phyloP scores from a whole-genome alignment of 345 rosid genomes.

The Cardiospermum halicacabum region DNA sequence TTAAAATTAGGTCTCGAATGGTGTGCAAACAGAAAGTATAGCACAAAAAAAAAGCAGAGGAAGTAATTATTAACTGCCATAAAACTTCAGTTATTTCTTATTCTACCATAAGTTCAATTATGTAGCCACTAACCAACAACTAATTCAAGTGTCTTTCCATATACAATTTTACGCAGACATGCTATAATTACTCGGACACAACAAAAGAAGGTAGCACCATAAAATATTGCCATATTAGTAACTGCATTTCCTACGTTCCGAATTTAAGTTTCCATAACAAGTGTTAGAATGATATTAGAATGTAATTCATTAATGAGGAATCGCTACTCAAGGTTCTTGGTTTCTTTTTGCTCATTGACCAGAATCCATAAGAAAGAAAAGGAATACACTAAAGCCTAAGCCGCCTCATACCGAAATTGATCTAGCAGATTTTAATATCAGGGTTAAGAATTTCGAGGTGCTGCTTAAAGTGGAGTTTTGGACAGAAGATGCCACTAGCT shows the following conservation, averaged over 20 bases:
- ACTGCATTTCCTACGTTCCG: neutral
- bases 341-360: neutral
- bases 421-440: neutral
- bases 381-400: neutral
- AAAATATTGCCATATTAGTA: neutral
- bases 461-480: neutral
- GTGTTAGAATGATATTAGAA: neutral
- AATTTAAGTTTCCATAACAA: neutral
- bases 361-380: neutral
- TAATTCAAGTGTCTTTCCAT: neutral
- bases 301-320: too few species aligned
- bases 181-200: neutral
- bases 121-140: neutral
- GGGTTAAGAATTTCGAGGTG: neutral
- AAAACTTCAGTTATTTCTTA: neutral
- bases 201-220: neutral
- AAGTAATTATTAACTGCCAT: neutral
- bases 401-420: neutral
- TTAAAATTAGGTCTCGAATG: too few species aligned
- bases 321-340: too few species aligned
- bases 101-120: neutral
- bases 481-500: neutral
- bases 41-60: too few species aligned
- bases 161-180: too few species aligned
- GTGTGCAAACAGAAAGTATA: too few species aligned